phyloP scores from a whole-genome alignment of 1,284 basidiomycete species.

The Trichosporon ovoides region DNA sequence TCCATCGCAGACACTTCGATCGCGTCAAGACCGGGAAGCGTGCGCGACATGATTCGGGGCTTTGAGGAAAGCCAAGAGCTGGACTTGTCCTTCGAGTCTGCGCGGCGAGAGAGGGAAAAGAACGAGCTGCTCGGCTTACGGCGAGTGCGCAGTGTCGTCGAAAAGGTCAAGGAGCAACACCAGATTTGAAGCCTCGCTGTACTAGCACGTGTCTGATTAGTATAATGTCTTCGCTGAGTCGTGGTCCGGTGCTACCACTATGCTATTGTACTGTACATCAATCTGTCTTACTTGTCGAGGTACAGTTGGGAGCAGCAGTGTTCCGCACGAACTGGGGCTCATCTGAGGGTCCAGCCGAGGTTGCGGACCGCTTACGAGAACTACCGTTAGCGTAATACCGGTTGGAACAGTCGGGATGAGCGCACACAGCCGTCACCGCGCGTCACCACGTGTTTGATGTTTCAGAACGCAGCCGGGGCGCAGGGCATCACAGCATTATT shows the following conservation, averaged over 20 bases:
- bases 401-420: too few relatives aligned
- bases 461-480: too few relatives aligned
- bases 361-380: too few relatives aligned
- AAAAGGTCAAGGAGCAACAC: conserved; percentile 3
- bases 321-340: too few relatives aligned
- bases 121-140: neutral
- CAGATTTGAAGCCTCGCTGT: neutral
- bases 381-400: too few relatives aligned
- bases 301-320: too few relatives aligned
- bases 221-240: neutral
- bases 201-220: neutral
- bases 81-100: conserved; percentile 12
- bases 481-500: too few relatives aligned
- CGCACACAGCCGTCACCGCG: too few relatives aligned
- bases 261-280: neutral
- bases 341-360: too few relatives aligned
- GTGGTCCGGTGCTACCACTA: neutral
- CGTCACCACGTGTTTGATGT: too few relatives aligned
- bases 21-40: neutral
- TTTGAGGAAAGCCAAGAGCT: conserved; percentile 9
- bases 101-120: conserved; percentile 14
- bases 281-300: too few relatives aligned
- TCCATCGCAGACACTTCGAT: neutral
- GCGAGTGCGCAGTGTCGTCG: conserved; percentile 10
- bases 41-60: conserved; percentile 6